phyloP scores from a whole-genome alignment of 1,139 yeast species.

The Yamadazyma oceani region DNA sequence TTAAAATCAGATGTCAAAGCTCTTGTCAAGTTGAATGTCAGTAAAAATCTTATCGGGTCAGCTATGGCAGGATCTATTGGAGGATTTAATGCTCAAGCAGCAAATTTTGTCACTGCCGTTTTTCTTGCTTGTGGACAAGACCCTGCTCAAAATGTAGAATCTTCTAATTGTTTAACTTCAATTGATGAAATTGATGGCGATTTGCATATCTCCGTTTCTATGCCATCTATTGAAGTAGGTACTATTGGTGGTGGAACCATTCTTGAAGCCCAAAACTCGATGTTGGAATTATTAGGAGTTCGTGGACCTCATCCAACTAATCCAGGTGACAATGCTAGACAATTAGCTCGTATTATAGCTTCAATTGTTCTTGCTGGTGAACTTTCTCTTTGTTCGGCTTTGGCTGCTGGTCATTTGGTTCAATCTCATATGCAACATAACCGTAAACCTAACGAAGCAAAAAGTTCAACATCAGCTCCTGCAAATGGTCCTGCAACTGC shows the following conservation, averaged over 20 bases:
- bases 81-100: constrained; percentile 98
- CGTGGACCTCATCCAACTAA: constrained; percentile 92
- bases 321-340: constrained; percentile 95
- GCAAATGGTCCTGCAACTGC: constrained; percentile 31
- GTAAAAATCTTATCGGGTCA: constrained; percentile 90
- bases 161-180: constrained; percentile 93
- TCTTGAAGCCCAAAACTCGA: constrained; percentile 93
- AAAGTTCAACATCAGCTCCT: no score
- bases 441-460: constrained; percentile 55
- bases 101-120: constrained; percentile 91
- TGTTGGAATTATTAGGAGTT: constrained; percentile 92
- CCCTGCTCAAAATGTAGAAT: constrained; percentile 97
- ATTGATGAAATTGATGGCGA: constrained; percentile 77
- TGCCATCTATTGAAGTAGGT: constrained; percentile 99
- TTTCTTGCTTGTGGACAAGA: constrained; percentile 97
- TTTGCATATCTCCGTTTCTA: constrained; percentile 86
- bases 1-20: constrained; percentile 92
- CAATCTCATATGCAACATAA: constrained; percentile 98
- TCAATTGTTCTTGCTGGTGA: constrained; percentile 97
- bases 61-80: constrained; percentile 99
- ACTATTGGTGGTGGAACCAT: constrained; percentile 99
- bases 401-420: constrained; percentile 98
- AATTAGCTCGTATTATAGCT: constrained; percentile 92
- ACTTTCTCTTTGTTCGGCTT: constrained; percentile 87
- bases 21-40: constrained; percentile 81